These are phyloP conservation scores for Pythium phragmitis DNA, from an alignment of 352 stramenopile species.

Conservation along the genomic window DNA sequence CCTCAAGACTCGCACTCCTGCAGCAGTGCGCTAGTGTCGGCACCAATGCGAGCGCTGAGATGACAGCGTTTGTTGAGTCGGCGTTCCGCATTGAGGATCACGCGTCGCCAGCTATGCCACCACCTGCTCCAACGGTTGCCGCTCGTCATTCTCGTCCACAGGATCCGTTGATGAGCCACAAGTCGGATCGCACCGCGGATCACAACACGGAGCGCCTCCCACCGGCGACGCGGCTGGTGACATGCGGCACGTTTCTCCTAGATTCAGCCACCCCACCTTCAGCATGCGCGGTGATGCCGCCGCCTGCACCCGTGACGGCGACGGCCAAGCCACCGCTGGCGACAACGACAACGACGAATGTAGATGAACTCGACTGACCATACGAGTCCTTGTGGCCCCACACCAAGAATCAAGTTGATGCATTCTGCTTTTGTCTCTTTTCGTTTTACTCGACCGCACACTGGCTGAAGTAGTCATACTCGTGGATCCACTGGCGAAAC, in stretches of 20 bases:
- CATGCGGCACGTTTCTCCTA: neutral
- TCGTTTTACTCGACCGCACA: constrained; percentile 30
- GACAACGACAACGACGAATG: constrained; percentile 32
- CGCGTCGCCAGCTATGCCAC: neutral
- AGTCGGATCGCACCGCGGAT: neutral
- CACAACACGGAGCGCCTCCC: neutral
- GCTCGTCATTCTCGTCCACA: neutral
- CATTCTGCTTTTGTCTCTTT: neutral
- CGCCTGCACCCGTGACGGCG: constrained; percentile 13
- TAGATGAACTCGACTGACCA: constrained; percentile 49
- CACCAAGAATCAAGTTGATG: neutral
- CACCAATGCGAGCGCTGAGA: constrained; percentile 28
- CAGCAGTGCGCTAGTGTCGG: constrained; percentile 76
- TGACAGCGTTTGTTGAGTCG: constrained; percentile 50
- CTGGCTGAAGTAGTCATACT: constrained; percentile 62
- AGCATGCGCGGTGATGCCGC: constrained; percentile 12
- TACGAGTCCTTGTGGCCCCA: too few relatives aligned
- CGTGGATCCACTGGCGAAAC: constrained; percentile 64
- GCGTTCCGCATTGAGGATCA: constrained; percentile 33
- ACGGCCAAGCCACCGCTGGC: neutral
- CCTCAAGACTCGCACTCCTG: constrained; percentile 51
- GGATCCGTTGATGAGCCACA: too few relatives aligned
- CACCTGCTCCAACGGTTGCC: neutral
- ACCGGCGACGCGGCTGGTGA: constrained; percentile 7
- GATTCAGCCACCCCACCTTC: too few relatives aligned